Evolutionary conservation across 495 filamentous ascomycete genomes (phyloP), one percentile per base, ranked within the genome.

Genomic region (Astrothelium subdiscretum): DNA sequence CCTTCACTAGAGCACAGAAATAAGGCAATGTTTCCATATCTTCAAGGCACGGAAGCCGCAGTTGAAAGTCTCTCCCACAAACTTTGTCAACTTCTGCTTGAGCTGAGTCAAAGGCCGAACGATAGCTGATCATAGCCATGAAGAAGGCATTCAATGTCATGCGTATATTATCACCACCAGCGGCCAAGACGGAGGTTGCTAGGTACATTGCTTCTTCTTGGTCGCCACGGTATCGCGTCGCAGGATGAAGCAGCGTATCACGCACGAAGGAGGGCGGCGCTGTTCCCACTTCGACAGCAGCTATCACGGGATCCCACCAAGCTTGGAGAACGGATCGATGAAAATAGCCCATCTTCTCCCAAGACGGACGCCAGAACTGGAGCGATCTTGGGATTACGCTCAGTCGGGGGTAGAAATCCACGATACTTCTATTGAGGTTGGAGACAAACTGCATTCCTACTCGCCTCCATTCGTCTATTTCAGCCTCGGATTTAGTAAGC

Each of bases 61-160:
- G 74, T 71, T 10, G 48, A 43, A 10, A 76, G 44, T 0, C 40
- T 3, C 26, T 26, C 43, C 11, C 20, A 62, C 78, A 81, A 6
- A 84, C 77, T 13, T 68, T 63, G 65, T 86, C 83, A 43, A 88
- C 71, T 66, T 88, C 83, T 11, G 75, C 79, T 64, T 83, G 83
- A 1, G 83, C 83, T 31, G 77, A 80, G 20, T 68, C 66, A 58
- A 82, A 79, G 0, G 78, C 79, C 0, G 79, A 72, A 0, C 81
- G 81, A 66, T 72, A 79, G 2, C 80, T 31, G 0, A 67, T 71
- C 75, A 81, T 79, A 6, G 77, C 79, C 0, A 79, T 66, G 67
- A 80, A 74, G 62, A 83, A 79, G 31, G 69, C 64, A 12, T 57
- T 62, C 1, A 79, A 35, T 0, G 76, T 59, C 8, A 70, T 72